Evolutionary conservation across 2,329 filamentous ascomycete species (phyloP).

Genomic region (Byssoonygena ceratinophila): DNA sequence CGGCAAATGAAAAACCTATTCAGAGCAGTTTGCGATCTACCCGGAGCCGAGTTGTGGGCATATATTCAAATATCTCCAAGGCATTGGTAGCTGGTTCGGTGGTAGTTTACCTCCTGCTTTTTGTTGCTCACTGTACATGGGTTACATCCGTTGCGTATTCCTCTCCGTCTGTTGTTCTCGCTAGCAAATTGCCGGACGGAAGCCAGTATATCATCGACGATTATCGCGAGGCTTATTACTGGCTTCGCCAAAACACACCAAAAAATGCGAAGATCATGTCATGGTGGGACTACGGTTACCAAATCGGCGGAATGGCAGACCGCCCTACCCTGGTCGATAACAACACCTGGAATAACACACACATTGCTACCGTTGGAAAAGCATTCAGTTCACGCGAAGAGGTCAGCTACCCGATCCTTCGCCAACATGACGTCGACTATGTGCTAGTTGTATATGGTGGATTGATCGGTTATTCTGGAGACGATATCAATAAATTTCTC

Average conservation of each 20-base stretch:
- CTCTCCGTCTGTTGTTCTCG: slow-evolving; percentile 90
- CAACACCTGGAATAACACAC: slow-evolving; percentile 99
- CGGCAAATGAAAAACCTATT: slow-evolving; percentile 28
- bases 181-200: slow-evolving; percentile 83
- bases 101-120: slow-evolving; percentile 73
- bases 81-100: slow-evolving; percentile 60
- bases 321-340: slow-evolving; percentile 95
- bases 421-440: slow-evolving; percentile 97
- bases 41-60: slow-evolving; percentile 63
- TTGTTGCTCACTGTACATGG: slow-evolving; percentile 97
- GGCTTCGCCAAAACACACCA: slow-evolving; percentile 93
- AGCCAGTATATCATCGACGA: slow-evolving; percentile 98
- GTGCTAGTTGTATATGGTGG: slow-evolving; percentile 96
- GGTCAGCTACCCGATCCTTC: slow-evolving; percentile 96
- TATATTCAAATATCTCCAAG: slow-evolving; percentile 75
- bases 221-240: slow-evolving; percentile 98
- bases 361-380: slow-evolving; percentile 97
- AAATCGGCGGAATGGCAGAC: slow-evolving; percentile 99
- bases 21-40: slow-evolving; percentile 53
- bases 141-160: slow-evolving; percentile 98
- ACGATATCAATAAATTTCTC: slow-evolving; percentile 99
- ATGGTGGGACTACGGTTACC: slow-evolving; percentile 99
- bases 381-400: slow-evolving; percentile 97
- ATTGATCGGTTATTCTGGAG: slow-evolving; percentile 90
- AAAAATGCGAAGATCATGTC: slow-evolving; percentile 98